Conservation (phyloP, 2,329 filamentous ascomycete species). For the Dactylellina sp. region DNA sequence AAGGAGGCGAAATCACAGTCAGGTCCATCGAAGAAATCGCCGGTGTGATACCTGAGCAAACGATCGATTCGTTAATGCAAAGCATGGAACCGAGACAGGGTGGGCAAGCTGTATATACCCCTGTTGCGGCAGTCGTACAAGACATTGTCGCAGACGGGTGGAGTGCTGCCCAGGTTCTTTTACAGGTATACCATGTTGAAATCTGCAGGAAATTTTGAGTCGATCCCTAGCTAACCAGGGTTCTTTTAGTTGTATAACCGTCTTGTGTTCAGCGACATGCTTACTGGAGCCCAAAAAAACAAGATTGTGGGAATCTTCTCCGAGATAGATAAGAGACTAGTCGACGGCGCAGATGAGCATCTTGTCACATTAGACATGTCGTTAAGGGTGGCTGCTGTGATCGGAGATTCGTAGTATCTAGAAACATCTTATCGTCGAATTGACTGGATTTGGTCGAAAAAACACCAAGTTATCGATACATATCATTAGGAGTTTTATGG, state of each 20-base stretch:
- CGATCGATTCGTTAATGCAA: constrained; percentile 76
- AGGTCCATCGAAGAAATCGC: constrained; percentile 92
- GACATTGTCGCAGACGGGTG: constrained; percentile 96
- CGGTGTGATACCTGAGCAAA: constrained; percentile 84
- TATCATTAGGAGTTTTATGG: neutral
- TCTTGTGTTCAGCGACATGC: constrained; percentile 83
- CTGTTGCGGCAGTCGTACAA: constrained; percentile 82
- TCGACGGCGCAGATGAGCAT: constrained; percentile 96
- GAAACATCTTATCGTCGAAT: neutral
- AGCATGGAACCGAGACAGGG: constrained; percentile 79
- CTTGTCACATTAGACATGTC: constrained; percentile 64
- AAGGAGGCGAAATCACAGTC: constrained; percentile 75
- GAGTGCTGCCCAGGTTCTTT: constrained; percentile 89
- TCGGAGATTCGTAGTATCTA: constrained; percentile 40
- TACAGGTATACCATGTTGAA: constrained; percentile 72
- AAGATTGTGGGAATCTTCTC: constrained; percentile 90
- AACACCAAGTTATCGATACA: neutral
- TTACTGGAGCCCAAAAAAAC: constrained; percentile 88
- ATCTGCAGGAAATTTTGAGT: neutral
- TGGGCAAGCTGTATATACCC: constrained; percentile 72
- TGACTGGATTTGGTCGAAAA: neutral
- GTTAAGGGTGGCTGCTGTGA: constrained; percentile 38
- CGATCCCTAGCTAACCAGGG: constrained; percentile 37
- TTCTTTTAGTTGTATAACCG: constrained; percentile 77
- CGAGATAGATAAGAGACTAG: constrained; percentile 90